Conservation (phyloP, 2,329 filamentous ascomycete species). For the Pyricularia grisea region DNA sequence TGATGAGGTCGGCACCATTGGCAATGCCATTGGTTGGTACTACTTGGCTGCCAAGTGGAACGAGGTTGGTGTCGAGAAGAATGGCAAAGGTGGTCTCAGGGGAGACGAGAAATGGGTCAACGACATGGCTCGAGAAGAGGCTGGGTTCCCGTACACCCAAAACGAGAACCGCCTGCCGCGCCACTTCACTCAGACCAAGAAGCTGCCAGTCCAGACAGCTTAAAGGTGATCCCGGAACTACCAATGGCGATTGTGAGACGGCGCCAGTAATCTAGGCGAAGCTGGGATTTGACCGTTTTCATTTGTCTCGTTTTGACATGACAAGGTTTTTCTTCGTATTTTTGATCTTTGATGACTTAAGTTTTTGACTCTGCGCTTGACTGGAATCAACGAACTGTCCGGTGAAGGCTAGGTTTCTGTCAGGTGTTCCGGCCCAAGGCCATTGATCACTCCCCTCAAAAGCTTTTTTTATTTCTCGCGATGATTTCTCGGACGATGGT, state of each 20-base stretch:
- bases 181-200: slow-evolving; percentile 25
- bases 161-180: slow-evolving; percentile 53
- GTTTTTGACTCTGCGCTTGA: neutral
- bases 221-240: neutral
- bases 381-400: neutral
- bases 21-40: slow-evolving; percentile 67
- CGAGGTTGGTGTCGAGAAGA: slow-evolving; percentile 38
- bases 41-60: slow-evolving; percentile 63
- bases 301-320: neutral
- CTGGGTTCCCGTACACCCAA: slow-evolving; percentile 46
- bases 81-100: slow-evolving; percentile 31
- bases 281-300: neutral
- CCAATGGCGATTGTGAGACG: neutral
- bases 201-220: slow-evolving; percentile 5
- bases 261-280: neutral
- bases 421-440: neutral
- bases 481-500: neutral
- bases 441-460: neutral
- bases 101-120: slow-evolving; percentile 62
- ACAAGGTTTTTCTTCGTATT: neutral
- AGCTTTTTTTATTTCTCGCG: neutral
- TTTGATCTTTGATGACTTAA: neutral
- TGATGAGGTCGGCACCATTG: slow-evolving; percentile 74
- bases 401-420: neutral
- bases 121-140: slow-evolving; percentile 61